A percentile compares a stretch with the other conserved stretches of the same genome.
Conservation (phyloP, 495 filamentous ascomycete species). For the Neurospora sp. region DNA sequence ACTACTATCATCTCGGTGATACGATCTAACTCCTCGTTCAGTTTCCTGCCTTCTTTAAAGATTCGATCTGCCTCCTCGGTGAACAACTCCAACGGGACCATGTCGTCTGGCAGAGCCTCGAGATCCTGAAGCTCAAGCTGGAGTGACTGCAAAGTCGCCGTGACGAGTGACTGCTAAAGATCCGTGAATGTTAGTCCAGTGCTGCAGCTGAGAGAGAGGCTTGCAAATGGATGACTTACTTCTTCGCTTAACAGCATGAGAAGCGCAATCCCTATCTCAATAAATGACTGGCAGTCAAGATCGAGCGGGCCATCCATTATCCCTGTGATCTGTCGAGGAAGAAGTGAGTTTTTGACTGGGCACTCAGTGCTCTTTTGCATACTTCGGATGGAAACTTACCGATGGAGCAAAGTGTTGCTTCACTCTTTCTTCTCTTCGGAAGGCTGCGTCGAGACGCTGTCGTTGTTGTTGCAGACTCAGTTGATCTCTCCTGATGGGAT, state of each 20-base stretch:
- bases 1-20: not conserved
- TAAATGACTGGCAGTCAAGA: not conserved
- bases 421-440: not conserved
- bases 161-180: not conserved
- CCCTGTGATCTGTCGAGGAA: not conserved
- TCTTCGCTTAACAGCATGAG: not conserved
- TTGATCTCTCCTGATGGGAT: not conserved
- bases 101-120: not conserved
- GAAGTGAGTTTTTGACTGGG: not conserved
- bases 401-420: not conserved
- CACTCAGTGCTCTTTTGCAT: not conserved
- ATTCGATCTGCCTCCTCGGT: not conserved
- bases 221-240: not conserved
- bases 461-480: not conserved
- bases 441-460: not conserved
- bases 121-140: not conserved
- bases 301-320: too few relatives aligned
- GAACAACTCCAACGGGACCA: not conserved
- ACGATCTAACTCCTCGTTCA: not conserved
- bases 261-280: not conserved
- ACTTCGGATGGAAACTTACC: not conserved
- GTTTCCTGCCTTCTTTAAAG: accelerated
- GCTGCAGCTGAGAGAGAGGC: not conserved
- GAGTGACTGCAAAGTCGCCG: not conserved
- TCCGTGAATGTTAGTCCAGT: not conserved